Evolutionary conservation across 1,284 basidiomycete species (phyloP).

Genomic region (Golubevia pallescens): DNA sequence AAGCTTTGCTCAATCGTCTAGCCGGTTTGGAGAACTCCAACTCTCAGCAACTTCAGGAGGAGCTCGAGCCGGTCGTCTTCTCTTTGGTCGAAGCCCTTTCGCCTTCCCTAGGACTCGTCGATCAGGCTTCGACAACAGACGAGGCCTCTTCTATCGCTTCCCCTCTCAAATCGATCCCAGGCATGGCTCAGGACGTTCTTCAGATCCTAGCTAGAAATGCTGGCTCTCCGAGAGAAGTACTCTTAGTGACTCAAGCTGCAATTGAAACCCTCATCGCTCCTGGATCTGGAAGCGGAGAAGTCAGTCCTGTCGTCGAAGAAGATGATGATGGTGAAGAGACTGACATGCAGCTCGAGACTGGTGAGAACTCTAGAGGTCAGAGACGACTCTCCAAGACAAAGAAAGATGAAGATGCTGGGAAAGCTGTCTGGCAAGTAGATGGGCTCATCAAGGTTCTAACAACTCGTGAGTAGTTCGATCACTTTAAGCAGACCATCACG

Average conservation of each 20-base stretch:
- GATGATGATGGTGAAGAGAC: background rate
- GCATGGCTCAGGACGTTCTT: background rate
- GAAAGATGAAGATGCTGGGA: background rate
- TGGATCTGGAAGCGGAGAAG: background rate
- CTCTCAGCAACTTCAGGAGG: slow-evolving; percentile 17
- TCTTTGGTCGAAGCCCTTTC: slow-evolving; percentile 36
- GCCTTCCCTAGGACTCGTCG: slow-evolving; percentile 25
- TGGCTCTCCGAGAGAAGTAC: background rate
- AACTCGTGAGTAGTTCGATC: slow-evolving; percentile 4
- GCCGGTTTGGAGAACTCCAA: slow-evolving; percentile 14
- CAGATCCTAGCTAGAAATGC: background rate
- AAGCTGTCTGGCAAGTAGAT: background rate
- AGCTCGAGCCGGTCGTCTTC: slow-evolving; percentile 31
- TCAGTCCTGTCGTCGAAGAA: background rate
- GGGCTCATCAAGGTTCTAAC: background rate
- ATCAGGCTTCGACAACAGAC: slow-evolving; percentile 1
- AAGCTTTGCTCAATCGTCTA: slow-evolving; percentile 13
- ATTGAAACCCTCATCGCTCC: background rate
- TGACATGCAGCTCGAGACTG: background rate
- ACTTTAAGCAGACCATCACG: slow-evolving; percentile 1
- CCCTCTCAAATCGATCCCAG: background rate
- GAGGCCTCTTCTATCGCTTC: background rate
- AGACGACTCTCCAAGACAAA: background rate
- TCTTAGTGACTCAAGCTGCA: background rate
- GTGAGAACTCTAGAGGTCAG: background rate